Evolutionary conservation across 441 rosid species (phyloP).

Genomic region (Arabidopsis hybrid): DNA sequence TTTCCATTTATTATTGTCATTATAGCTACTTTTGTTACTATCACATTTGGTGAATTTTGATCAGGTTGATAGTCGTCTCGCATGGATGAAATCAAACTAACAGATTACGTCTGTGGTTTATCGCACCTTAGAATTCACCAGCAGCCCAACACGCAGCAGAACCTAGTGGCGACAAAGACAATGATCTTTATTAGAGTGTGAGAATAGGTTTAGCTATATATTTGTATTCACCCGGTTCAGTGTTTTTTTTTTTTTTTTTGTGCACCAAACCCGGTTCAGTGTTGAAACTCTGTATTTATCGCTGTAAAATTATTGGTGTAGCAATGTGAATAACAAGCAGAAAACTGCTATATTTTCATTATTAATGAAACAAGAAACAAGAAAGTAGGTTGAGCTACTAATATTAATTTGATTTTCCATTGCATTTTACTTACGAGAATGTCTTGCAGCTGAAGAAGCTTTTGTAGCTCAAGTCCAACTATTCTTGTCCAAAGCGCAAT

Average conservation of each 20-base stretch:
- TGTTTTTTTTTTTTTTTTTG: too few species aligned
- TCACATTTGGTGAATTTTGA: conserved; percentile 9
- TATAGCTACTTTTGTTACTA: neutral
- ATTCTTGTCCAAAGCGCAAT: neutral
- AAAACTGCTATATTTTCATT: neutral
- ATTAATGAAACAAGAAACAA: neutral
- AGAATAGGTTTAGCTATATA: neutral
- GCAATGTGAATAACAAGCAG: neutral
- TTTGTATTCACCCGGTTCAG: too few species aligned
- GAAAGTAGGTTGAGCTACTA: neutral
- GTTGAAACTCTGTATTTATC: neutral
- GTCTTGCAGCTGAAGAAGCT: neutral
- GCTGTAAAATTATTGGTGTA: neutral
- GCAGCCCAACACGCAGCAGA: neutral
- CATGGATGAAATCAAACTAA: neutral
- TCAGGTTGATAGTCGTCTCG: conserved; percentile 3
- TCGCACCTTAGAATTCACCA: neutral
- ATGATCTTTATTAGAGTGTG: neutral
- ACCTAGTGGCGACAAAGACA: neutral
- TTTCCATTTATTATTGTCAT: neutral
- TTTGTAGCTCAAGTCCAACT: neutral
- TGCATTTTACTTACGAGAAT: neutral
- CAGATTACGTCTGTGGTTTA: neutral
- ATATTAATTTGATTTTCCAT: neutral
- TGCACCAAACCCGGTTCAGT: neutral